Conservation (phyloP, 164 flowering plant species). For the Berberis thunbergii region DNA sequence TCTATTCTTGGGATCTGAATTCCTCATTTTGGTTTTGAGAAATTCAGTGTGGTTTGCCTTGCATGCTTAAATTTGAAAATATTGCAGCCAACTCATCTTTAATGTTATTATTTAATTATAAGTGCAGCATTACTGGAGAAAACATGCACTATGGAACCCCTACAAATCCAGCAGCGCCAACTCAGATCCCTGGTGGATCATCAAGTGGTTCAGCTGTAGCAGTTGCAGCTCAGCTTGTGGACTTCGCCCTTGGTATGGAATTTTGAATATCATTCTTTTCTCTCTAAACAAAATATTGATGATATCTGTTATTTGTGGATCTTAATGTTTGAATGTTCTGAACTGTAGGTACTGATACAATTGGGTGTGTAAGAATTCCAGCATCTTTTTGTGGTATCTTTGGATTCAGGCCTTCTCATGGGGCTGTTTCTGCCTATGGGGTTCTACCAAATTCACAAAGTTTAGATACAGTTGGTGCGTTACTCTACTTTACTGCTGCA, state of each 20-base stretch:
- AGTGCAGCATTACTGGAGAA: conserved; percentile 72
- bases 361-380: conserved; percentile 75
- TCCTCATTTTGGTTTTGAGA: too few relatives aligned
- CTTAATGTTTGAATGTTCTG: neutral
- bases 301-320: neutral
- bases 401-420: conserved; percentile 90
- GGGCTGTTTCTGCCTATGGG: conserved; percentile 62
- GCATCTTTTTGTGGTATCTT: conserved; percentile 89
- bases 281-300: neutral
- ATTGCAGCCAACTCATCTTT: neutral
- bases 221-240: conserved; percentile 88
- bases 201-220: conserved; percentile 98
- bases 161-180: conserved; percentile 56
- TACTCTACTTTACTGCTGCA: neutral
- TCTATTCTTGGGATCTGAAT: too few relatives aligned
- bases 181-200: conserved; percentile 83
- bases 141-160: conserved; percentile 86
- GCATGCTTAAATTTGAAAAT: too few relatives aligned
- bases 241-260: conserved; percentile 76
- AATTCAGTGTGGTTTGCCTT: too few relatives aligned
- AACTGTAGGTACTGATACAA: conserved; percentile 72
- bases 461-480: conserved; percentile 78
- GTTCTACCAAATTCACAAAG: conserved; percentile 76
- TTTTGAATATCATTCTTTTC: neutral
- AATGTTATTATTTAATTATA: neutral